Evolutionary conservation across 1,284 basidiomycete genomes (phyloP), one percentile per base, ranked within the genome.

Genomic region (Mycena sp.): DNA sequence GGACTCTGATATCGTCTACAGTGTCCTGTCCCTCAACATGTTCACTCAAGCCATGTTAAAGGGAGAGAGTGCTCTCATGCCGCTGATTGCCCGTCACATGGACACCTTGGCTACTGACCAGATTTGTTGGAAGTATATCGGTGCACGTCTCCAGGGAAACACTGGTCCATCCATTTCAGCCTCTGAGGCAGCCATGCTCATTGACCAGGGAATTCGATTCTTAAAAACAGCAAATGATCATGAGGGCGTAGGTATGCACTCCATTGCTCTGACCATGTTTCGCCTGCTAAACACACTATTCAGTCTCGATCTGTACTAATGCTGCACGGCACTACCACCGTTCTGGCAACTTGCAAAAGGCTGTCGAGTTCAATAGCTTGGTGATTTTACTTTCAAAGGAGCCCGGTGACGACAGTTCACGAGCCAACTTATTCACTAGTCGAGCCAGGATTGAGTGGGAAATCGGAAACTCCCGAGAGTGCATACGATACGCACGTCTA

Each of bases 261-360:
- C 25, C 21, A 4, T 6, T 7, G 25, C 3, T 44, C 25, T 9
- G 25, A 21, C n/a, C n/a, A 9, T 17, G n/a, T 6, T 12, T 6
- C 6, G 6, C 9, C 14, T 6, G 14, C 6, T 17, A 6, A 23
- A 9, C 4, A 23, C 16, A 21, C n/a, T 10, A 12, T 21, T 3
- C 43, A 57, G 55, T 23, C 29, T 35, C 46, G 16, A 48, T 57
- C 21, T 57, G 40, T 29, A 41, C 46, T 29, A 9, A n/a, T 16
- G 45, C 55, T 11, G 45, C 45, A 4, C 21, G 44, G 37, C 49
- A 57, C 37, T 21, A 57, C 26, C 49, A 41, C 28, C 26, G 38
- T n/a, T 23, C 26, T 4, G 55, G 55, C 2, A 57, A 57, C 32
- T 37, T 57, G 6, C 45, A n/a, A 5, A 57, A 57, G 25, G 55